phyloP scores from a whole-genome alignment of 768 basidiomycete genomes.

The Tricholoma saponaceum region DNA sequence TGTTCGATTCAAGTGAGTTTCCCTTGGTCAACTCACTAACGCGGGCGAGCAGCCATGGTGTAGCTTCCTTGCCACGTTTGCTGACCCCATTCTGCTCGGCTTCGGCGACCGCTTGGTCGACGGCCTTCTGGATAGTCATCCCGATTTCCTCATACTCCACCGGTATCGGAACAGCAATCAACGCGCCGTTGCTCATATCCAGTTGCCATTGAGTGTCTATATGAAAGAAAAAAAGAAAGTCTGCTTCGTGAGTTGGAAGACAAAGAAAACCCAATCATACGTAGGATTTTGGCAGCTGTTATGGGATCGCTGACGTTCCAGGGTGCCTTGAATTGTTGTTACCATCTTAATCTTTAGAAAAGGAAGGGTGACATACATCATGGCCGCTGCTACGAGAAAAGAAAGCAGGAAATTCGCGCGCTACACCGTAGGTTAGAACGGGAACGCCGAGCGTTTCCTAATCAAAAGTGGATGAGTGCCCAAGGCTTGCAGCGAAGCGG shows the following conservation, averaged over 20 bases:
- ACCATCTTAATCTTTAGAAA: not conserved
- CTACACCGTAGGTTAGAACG: conserved; percentile 72
- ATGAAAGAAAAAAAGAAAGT: not conserved
- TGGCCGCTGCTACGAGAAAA: conserved; percentile 83
- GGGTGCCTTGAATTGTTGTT: conserved; percentile 52
- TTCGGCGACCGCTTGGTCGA: conserved; percentile 83
- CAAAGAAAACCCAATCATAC: conserved; percentile 37
- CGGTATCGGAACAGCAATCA: conserved; percentile 92
- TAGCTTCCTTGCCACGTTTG: conserved; percentile 82
- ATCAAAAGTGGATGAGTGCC: not conserved
- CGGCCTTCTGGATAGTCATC: conserved; percentile 62
- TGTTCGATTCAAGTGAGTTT: conserved; percentile 68
- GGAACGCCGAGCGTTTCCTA: conserved; percentile 96
- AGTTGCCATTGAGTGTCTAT: conserved; percentile 70
- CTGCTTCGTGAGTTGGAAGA: not conserved
- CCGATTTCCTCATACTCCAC: conserved; percentile 67
- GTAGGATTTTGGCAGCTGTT: conserved; percentile 69
- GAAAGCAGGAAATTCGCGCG: conserved; percentile 91
- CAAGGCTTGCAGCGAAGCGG: not conserved
- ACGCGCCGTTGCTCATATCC: conserved; percentile 67
- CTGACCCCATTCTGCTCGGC: conserved; percentile 78
- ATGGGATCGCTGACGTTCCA: conserved; percentile 66
- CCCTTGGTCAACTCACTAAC: conserved; percentile 80
- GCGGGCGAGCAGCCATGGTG: conserved; percentile 89
- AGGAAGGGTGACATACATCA: conserved; percentile 41